Evolutionary conservation across 805 yeast genomes (phyloP).

Genomic region (Candida ipomoeae): DNA sequence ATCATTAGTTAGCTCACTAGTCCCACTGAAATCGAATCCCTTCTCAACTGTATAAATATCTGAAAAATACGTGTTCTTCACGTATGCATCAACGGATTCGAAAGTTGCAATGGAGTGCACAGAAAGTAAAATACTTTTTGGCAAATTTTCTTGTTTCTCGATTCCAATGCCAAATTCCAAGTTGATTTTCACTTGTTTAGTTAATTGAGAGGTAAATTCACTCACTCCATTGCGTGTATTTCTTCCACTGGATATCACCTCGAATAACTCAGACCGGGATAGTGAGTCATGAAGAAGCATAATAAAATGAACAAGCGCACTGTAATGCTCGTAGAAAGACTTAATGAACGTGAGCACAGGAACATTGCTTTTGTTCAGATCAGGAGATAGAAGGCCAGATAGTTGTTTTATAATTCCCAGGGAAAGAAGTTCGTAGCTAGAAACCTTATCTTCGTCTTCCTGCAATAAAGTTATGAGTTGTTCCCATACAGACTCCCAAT

Average conservation of each 20-base stretch:
- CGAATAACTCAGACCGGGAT: slow-evolving; percentile 70
- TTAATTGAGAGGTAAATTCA: slow-evolving; percentile 55
- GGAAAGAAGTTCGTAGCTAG: slow-evolving; percentile 72
- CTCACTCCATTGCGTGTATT: slow-evolving; percentile 12
- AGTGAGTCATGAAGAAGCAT: slow-evolving; percentile 60
- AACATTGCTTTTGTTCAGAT: not conserved
- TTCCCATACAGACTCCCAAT: slow-evolving; percentile 29
- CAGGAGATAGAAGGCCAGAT: slow-evolving; percentile 1
- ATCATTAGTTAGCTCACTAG: not conserved
- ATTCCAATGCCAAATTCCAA: slow-evolving; percentile 27
- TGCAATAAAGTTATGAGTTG: slow-evolving; percentile 17
- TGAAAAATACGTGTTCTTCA: slow-evolving; percentile 17
- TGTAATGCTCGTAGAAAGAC: slow-evolving; percentile 27
- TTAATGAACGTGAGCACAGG: slow-evolving; percentile 40
- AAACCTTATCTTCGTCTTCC: slow-evolving; percentile 29
- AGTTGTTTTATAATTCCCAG: slow-evolving; percentile 54
- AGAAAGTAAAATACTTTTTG: slow-evolving; percentile 37
- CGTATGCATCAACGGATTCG: slow-evolving; percentile 46
- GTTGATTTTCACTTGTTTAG: slow-evolving; percentile 64
- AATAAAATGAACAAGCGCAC: slow-evolving; percentile 23
- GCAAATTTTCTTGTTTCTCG: slow-evolving; percentile 13
- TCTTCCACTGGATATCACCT: slow-evolving; percentile 49
- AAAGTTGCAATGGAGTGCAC: slow-evolving; percentile 63
- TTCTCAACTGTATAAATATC: slow-evolving; percentile 1
- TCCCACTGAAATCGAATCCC: not conserved